Evolutionary conservation across 768 basidiomycete genomes (phyloP), one percentile per base, ranked within the genome.

Genomic region (Coprinopsis sp.): DNA sequence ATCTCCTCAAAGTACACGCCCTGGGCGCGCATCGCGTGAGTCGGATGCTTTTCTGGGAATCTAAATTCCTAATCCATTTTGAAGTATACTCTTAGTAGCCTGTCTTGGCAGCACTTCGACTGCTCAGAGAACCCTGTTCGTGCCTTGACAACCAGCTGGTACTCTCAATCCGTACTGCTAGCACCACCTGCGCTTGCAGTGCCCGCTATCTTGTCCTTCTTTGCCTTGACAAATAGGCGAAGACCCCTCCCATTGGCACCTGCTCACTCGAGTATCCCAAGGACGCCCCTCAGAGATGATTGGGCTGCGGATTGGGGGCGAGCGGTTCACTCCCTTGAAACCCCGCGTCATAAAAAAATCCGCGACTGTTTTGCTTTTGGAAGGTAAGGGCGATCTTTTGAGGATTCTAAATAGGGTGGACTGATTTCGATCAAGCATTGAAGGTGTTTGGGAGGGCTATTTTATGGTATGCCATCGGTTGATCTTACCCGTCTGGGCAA

Each of bases 381-480:
- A 59, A 79, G 76, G 76, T 76, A 51, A 10, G 55, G 53, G 25
- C 31, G 33, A 14, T 13, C 46, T 46, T 27, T 44, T 44, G 22
- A 8, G 23, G 33, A 10, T 46, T 39, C 37, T 18, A 19, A 44
- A 28, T 22, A 27, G 28, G 25, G 31, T 53, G n/a, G n/a, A 37
- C 52, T n/a, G 42, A 18, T 46, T 1, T 22, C 44, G 13, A 12
- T 46, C 21, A 14, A 86, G 82, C 48, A 63, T 87, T 28, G 83
- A 88, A 50, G 88, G 87, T 5, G 66, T 81, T 12, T 91, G 87
- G 87, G 88, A 91, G 60, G 87, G 87, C 2, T 61, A 79, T 28
- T 90, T 91, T 56, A 83, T 79, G 14, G 87, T 87, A 55, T 51
- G 80, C 66, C 29, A 24, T 41, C 28, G 40, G 19, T 43, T 25